Evolutionary conservation across 495 filamentous ascomycete species (phyloP).

Genomic region (Lasiosphaeria miniovina): DNA sequence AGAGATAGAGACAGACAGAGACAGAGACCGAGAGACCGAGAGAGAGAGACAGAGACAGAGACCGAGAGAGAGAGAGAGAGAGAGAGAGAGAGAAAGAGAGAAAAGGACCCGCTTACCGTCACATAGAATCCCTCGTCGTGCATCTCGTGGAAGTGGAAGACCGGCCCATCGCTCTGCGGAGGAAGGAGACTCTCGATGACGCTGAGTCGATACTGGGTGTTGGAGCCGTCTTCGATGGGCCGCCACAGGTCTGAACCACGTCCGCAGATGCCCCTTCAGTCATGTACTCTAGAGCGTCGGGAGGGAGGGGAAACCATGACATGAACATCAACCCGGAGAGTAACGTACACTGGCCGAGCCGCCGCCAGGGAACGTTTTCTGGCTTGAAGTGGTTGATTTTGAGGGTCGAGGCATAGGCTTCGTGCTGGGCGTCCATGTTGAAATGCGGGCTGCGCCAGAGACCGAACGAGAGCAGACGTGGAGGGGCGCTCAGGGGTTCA

Average conservation of each 20-base stretch:
- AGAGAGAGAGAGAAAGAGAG: neutral
- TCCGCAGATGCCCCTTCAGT: neutral
- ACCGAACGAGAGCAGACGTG: neutral
- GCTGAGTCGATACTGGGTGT: slow-evolving; percentile 1
- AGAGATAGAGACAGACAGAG: no score
- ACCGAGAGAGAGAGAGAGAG: no score
- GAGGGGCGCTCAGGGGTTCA: no score
- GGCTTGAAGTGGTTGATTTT: slow-evolving; percentile 3
- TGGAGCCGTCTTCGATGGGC: neutral
- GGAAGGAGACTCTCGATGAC: slow-evolving; percentile 2
- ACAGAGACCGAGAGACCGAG: no score
- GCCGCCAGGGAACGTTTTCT: neutral
- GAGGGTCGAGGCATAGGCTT: neutral
- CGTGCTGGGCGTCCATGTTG: neutral
- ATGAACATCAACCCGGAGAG: neutral
- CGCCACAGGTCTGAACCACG: neutral
- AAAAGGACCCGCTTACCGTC: neutral
- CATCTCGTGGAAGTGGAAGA: slow-evolving; percentile 3
- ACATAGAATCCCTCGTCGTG: slow-evolving; percentile 2
- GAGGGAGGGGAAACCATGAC: neutral
- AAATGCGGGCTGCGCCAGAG: neutral
- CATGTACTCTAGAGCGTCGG: neutral
- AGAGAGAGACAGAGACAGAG: no score
- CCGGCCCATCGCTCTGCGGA: neutral
- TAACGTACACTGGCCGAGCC: slow-evolving; percentile 1